Base-by-base conservation (phyloP, 805 yeast species). In the Kluyveromyces starmeri region DNA sequence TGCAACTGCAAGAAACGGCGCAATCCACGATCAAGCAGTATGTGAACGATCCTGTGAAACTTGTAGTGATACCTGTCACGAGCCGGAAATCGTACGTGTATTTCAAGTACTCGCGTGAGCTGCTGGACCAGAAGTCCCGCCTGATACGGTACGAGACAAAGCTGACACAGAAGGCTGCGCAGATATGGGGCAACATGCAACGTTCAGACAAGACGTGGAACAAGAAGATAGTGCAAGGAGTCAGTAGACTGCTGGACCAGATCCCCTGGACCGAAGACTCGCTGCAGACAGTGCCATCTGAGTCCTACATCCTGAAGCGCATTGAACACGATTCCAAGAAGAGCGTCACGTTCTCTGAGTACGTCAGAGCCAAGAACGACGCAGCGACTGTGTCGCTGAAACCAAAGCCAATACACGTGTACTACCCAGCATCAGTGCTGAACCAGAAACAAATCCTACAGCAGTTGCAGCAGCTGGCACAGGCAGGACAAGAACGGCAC, bases 251-350 rank as follows among this genome's bases (percentile, higher is more conserved):
- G 25, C 55, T 86, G 44, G 70, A 72, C 34, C 65, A 73, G 15
- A 73, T 83, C 5, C 84, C 89, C 2, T 88, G 89, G 73, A 76
- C 78, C 44, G 97, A 88, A 50, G 71, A 73, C 47, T 72, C 85
- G 29, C 62, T 88, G 39, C 66, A 75, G 40, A 71, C 89, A 2
- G 71, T 89, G 16, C 96, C 97, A 1, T 75, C 86, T 3, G 69
- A 72, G 38, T 58, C 62, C 23, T 63, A 78, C 22, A 68, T 83
- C 57, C 58, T 75, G 45, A 53, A 42, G 46, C 39, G 45, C 37
- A 46, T 42, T 32, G 41, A 39, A 34, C 46, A 36, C 29, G 37
- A 36, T 15, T 42, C 34, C 32, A 28, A 24, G 21, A 14, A 10
- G 5, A 46, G 40, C 17, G 36, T 45, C 11, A 42, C 45, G 4